Conservation (phyloP, 306 rosid genomes). For the Pueraria montana region DNA sequence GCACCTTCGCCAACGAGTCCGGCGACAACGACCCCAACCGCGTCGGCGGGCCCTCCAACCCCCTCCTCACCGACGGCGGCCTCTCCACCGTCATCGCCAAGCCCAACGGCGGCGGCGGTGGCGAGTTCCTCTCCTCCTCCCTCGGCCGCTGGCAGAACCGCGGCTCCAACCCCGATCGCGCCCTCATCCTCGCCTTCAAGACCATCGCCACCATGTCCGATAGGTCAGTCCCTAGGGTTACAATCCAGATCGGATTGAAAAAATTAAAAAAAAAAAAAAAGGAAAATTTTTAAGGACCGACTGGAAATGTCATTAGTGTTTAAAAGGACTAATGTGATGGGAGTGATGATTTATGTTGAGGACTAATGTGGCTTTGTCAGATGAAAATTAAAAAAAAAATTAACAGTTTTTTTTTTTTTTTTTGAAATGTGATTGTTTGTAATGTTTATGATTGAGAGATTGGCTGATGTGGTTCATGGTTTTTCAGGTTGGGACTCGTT, state of each 20-base stretch:
- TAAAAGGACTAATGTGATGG: too few relatives aligned
- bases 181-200: conserved; percentile 85
- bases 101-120: conserved; percentile 76
- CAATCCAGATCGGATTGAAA: neutral
- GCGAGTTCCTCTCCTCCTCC: conserved; percentile 92
- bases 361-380: neutral
- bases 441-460: neutral
- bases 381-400: too few relatives aligned
- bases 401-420: neutral
- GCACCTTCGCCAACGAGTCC: conserved; percentile 92
- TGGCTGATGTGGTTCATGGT: conserved; percentile 54
- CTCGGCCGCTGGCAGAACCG: conserved; percentile 99
- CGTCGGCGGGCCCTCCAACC: conserved; percentile 91
- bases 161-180: conserved; percentile 94
- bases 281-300: too few relatives aligned
- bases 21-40: conserved; percentile 92
- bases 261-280: too few relatives aligned
- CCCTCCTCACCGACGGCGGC: conserved; percentile 86
- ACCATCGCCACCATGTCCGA: conserved; percentile 97
- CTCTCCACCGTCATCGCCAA: conserved; percentile 91
- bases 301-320: too few relatives aligned
- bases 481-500: conserved; percentile 96
- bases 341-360: too few relatives aligned
- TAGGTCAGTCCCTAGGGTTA: conserved; percentile 58
- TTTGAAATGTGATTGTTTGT: conserved; percentile 7